Conservation (phyloP, 2,329 filamentous ascomycete genomes). For the Aphanoascus verrucosus region DNA sequence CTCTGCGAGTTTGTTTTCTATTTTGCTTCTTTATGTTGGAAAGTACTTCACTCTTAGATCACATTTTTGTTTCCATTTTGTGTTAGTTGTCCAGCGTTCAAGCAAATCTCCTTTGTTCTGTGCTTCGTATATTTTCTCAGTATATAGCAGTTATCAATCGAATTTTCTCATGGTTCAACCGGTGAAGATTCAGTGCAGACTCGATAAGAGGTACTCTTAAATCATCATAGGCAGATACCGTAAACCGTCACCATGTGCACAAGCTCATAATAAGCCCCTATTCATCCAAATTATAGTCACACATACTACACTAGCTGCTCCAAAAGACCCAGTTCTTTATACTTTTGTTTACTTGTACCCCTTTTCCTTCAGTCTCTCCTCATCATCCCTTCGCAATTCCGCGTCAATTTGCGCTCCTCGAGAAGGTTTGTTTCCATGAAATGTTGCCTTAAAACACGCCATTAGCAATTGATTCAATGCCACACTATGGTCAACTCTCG, state of each 20-base stretch:
- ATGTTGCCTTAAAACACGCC: constrained; percentile 28
- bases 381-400: constrained; percentile 35
- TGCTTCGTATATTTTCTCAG: not conserved
- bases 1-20: too few species aligned
- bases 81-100: not conserved
- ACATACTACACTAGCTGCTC: not conserved
- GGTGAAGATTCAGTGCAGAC: too few species aligned
- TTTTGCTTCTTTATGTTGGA: not conserved
- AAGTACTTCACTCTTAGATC: not conserved
- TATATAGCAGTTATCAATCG: not conserved
- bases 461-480: not conserved
- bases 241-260: too few species aligned
- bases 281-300: not conserved
- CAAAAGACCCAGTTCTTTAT: not conserved
- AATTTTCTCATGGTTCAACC: too few species aligned
- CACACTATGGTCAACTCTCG: not conserved
- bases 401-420: constrained; percentile 40
- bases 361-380: constrained; percentile 36
- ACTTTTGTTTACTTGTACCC: constrained; percentile 18
- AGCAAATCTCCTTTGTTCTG: not conserved
- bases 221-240: too few species aligned
- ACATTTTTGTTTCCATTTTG: not conserved
- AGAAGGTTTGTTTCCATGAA: constrained; percentile 39
- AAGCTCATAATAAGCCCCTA: too few species aligned
- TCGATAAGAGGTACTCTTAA: too few species aligned